Conservation (phyloP, 1,139 yeast genomes). For the Yamadazyma buinensis region DNA sequence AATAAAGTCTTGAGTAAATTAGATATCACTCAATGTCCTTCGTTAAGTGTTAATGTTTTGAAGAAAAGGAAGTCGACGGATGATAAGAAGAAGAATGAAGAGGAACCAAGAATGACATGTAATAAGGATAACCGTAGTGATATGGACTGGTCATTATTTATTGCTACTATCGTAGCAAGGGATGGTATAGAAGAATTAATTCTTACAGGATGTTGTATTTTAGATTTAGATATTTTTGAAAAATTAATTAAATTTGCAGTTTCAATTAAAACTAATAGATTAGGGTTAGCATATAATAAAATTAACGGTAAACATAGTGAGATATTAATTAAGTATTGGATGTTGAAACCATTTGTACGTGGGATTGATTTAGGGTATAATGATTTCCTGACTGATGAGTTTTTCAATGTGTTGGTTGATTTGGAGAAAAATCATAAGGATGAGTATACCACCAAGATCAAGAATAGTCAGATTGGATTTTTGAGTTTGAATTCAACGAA, state of each 20-base stretch:
- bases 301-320: slow-evolving; percentile 48
- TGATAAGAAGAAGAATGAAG: slow-evolving; percentile 21
- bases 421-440: slow-evolving; percentile 12
- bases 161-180: slow-evolving; percentile 63
- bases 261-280: slow-evolving; percentile 45
- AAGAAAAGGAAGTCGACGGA: slow-evolving; percentile 25
- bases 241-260: slow-evolving; percentile 56
- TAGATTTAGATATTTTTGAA: slow-evolving; percentile 50
- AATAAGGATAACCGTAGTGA: slow-evolving; percentile 59
- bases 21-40: slow-evolving; percentile 71
- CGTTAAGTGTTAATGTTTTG: slow-evolving; percentile 54
- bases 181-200: slow-evolving; percentile 73
- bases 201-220: slow-evolving; percentile 68
- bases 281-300: slow-evolving; percentile 70
- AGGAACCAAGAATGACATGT: slow-evolving; percentile 51
- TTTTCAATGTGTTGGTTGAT: slow-evolving; percentile 25
- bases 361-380: slow-evolving; percentile 75
- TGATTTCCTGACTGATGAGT: slow-evolving; percentile 44
- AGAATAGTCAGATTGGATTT: slow-evolving; percentile 44
- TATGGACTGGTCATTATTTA: slow-evolving; percentile 72
- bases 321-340: slow-evolving; percentile 42
- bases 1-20: slow-evolving; percentile 52
- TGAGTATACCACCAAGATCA: slow-evolving; percentile 18
- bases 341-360: slow-evolving; percentile 31
- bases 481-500: slow-evolving; percentile 72